Conservation (phyloP, 495 filamentous ascomycete species). For the Hypoxylon cercidicola region DNA sequence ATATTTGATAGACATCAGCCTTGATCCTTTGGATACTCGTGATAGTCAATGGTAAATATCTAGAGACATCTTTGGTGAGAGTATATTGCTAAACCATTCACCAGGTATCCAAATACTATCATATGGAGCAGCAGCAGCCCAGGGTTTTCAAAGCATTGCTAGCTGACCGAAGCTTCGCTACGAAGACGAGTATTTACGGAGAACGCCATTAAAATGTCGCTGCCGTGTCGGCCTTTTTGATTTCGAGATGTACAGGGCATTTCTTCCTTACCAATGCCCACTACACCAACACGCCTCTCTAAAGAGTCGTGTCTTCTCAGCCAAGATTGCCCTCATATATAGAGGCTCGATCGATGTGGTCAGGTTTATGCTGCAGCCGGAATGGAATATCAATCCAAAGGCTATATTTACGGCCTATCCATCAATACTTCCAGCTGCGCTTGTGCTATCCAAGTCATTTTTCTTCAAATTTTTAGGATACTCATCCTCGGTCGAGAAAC, state of each 20-base stretch:
- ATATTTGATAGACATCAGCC: slow-evolving; percentile 11
- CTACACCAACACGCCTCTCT: slow-evolving; percentile 10
- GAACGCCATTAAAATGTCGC: background rate
- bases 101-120: too few species aligned
- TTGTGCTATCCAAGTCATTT: background rate
- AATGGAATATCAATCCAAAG: slow-evolving; percentile 13
- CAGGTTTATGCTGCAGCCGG: slow-evolving; percentile 15
- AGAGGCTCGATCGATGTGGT: background rate
- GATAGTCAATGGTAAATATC: background rate
- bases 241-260: background rate
- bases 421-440: background rate
- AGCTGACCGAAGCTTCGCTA: background rate
- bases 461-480: too few species aligned
- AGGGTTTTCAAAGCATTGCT: background rate
- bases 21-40: background rate
- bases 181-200: background rate
- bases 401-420: background rate
- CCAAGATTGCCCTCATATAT: background rate
- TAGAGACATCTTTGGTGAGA: too few species aligned
- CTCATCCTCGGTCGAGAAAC: too few species aligned
- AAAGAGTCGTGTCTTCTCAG: slow-evolving; percentile 2
- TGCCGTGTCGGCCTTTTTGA: background rate
- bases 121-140: background rate
- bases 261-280: slow-evolving; percentile 24
- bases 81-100: too few species aligned